Evolutionary conservation across 2,329 filamentous ascomycete genomes (phyloP).

Genomic region (Colletotrichum sp.): DNA sequence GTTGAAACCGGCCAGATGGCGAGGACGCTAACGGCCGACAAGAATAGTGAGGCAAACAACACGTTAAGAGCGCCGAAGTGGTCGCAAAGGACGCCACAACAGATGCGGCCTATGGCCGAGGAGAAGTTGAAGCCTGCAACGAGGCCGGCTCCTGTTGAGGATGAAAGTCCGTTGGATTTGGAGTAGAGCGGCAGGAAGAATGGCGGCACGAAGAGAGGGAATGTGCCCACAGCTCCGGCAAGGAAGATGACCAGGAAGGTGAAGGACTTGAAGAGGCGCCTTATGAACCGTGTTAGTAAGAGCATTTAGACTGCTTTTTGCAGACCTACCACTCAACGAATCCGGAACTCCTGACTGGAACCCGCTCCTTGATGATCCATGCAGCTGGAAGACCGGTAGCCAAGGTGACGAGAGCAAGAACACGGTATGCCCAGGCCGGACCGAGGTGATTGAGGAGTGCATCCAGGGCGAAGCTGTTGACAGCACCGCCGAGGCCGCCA

Average conservation of each 20-base stretch:
- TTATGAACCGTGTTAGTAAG: slow-evolving; percentile 24
- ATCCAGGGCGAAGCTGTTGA: slow-evolving; percentile 55
- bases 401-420: slow-evolving; percentile 56
- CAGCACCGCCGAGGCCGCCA: slow-evolving; percentile 60
- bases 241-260: slow-evolving; percentile 59
- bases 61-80: slow-evolving; percentile 60
- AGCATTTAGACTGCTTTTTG: background rate
- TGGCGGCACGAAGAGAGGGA: slow-evolving; percentile 64
- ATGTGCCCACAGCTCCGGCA: slow-evolving; percentile 60
- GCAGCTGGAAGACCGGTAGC: slow-evolving; percentile 61
- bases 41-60: slow-evolving; percentile 51
- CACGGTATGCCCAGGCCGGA: slow-evolving; percentile 55
- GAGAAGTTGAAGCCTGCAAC: slow-evolving; percentile 67
- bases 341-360: slow-evolving; percentile 36
- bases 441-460: slow-evolving; percentile 50
- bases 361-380: slow-evolving; percentile 55
- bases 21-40: slow-evolving; percentile 63
- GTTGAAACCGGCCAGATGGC: slow-evolving; percentile 65
- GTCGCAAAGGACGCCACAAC: slow-evolving; percentile 60
- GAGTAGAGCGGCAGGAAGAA: slow-evolving; percentile 66
- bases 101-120: slow-evolving; percentile 61
- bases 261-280: slow-evolving; percentile 55
- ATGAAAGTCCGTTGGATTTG: slow-evolving; percentile 57
- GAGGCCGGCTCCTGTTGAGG: slow-evolving; percentile 58
- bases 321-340: slow-evolving; percentile 54